Conservation (phyloP, 176 grass and related monocot genomes). For the Lolium perenne region DNA sequence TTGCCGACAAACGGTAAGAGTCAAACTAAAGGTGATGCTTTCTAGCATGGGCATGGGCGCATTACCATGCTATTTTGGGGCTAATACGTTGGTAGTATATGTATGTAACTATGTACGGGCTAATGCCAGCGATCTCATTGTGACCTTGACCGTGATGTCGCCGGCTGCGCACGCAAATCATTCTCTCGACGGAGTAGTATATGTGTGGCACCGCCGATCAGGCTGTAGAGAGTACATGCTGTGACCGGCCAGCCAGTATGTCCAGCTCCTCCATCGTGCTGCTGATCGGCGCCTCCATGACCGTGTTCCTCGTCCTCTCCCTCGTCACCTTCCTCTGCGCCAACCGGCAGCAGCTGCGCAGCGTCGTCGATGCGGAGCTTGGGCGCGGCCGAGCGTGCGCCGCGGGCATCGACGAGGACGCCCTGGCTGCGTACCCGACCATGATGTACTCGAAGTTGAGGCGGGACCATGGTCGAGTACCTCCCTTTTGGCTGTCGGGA, state of each 20-base stretch:
- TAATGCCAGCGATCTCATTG: not conserved
- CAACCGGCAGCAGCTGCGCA: not conserved
- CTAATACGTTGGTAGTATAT: too few relatives aligned
- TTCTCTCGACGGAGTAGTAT: not conserved
- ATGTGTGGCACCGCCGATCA: not conserved
- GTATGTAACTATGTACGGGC: too few relatives aligned
- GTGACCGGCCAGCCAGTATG: not conserved
- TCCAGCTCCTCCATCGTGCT: not conserved
- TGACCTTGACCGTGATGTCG: too few relatives aligned
- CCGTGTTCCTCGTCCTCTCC: not conserved
- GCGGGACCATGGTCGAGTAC: too few relatives aligned
- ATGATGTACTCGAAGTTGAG: conserved; percentile 16
- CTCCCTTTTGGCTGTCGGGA: too few relatives aligned
- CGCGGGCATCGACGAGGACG: conserved; percentile 37
- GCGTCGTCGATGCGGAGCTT: not conserved
- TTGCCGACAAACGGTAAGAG: too few relatives aligned
- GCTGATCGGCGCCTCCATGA: not conserved
- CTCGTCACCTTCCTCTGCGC: conserved; percentile 12
- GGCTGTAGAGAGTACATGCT: too few relatives aligned
- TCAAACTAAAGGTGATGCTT: too few relatives aligned
- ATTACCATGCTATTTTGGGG: not conserved
- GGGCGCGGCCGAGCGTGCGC: not conserved
- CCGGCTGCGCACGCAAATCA: not conserved
- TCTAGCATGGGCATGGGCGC: too few relatives aligned
- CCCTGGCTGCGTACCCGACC: conserved; percentile 33